phyloP scores from a whole-genome alignment of 2,329 filamentous ascomycete genomes.

The Diaporthe sp. region DNA sequence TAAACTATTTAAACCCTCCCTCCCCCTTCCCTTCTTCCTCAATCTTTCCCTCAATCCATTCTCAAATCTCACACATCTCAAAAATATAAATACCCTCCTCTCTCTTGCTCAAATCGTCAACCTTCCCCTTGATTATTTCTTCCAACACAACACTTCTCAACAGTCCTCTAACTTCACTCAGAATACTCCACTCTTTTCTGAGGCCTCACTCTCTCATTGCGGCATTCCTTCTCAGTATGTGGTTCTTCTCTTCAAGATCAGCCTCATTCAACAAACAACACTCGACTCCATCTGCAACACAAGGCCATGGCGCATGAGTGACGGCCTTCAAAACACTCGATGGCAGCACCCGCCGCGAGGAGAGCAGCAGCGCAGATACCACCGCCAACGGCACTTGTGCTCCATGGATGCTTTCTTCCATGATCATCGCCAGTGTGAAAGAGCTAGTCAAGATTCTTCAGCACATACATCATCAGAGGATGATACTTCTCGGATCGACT shows the following conservation, averaged over 20 bases:
- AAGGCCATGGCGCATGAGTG: background rate
- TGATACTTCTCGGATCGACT: background rate
- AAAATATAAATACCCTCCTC: background rate
- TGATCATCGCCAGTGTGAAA: too few relatives aligned
- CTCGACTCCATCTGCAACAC: background rate
- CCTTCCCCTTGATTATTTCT: background rate
- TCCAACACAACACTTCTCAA: background rate
- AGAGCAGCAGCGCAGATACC: too few relatives aligned
- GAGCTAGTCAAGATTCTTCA: too few relatives aligned
- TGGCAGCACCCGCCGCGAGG: too few relatives aligned
- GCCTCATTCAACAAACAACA: background rate
- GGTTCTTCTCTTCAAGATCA: background rate
- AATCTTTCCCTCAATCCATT: conserved; percentile 1
- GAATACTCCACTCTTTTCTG: background rate
- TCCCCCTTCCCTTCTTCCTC: background rate
- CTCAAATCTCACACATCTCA: background rate
- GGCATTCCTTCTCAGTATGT: background rate
- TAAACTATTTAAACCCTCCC: background rate
- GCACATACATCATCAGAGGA: background rate
- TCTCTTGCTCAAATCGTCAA: background rate
- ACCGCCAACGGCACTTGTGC: too few relatives aligned
- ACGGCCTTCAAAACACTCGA: too few relatives aligned
- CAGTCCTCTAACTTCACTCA: background rate
- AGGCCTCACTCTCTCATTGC: background rate
- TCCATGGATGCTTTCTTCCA: too few relatives aligned